Evolutionary conservation across 495 filamentous ascomycete species (phyloP), one percentile per base, ranked within the genome.

Genomic region (Elaphomyces granulatus): DNA sequence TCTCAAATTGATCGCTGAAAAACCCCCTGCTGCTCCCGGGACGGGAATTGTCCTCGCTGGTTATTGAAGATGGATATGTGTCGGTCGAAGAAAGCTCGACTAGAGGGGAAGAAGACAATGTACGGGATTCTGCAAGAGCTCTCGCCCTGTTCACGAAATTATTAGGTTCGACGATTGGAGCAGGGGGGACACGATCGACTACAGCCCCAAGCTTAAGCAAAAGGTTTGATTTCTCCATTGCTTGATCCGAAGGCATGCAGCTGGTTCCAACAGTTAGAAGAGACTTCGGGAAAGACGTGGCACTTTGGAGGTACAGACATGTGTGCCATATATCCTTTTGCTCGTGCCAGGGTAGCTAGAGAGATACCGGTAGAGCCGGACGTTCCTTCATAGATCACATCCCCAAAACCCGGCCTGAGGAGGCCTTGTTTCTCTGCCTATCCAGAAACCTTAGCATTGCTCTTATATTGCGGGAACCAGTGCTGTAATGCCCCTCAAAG

Each of bases 1-100:
- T 88, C 59, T 99, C 90, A 59, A 99, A 99, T 53, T 99, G 90
- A 54, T 99, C 82, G 0, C 87, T 87, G 58, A 99, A 99, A 59
- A 88, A 90, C 10, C 90, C 90, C 17, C 70, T 49, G 19, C 69
- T 66, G 9, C 44, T 38, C 8, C 15, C 15, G 2, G 23, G 23
- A 12, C 6, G 23, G 12, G 6, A 6, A 6, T 6, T 12, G 6
- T 6, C 6, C 12, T 6, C 15, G 45, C 40, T 4, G 52, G 54
- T 0, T 12, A 12, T 12, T 12, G 6, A 12, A 12, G 23, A 12
- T 6, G 23, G 23, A 12, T 6, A 28, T 6, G 23, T 6, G 23
- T 6, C 6, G 23, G 23, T 28, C 6, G 23, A 12, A 28, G 23
- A 28, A n/a, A n/a, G n/a, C n/a, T n/a, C n/a, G n/a, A n/a, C n/a